These are phyloP conservation scores for Saccharomycopsis sp. DNA, from an alignment of 805 yeast genomes.

Conservation along the genomic window DNA sequence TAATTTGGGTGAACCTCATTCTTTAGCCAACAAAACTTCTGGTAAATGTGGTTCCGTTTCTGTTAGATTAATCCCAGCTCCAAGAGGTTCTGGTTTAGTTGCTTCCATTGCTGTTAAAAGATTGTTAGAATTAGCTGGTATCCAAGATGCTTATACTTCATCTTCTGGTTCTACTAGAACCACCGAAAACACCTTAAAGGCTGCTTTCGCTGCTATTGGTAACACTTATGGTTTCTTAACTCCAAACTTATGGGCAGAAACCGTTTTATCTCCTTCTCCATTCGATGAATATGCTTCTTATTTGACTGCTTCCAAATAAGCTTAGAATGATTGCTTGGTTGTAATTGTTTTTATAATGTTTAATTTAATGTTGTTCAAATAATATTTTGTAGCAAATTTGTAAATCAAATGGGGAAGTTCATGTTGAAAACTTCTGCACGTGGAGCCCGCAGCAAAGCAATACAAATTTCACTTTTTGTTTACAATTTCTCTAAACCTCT, in stretches of 20 bases:
- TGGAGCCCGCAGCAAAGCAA: no score
- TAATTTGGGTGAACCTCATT: conserved; percentile 99
- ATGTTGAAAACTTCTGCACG: no score
- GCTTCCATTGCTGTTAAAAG: conserved; percentile 99
- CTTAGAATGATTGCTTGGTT: no score
- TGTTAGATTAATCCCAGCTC: conserved; percentile 99
- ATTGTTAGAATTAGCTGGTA: conserved; percentile 98
- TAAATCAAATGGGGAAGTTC: no score
- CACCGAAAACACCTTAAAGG: conserved; percentile 99
- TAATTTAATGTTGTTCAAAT: no score
- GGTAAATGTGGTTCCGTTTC: conserved; percentile 99
- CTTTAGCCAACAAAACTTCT: conserved; percentile 94
- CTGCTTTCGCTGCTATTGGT: conserved; percentile 98
- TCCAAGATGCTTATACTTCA: conserved; percentile 98
- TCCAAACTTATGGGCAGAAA: conserved; percentile 95
- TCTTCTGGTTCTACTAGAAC: conserved; percentile 99
- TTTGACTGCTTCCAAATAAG: no score
- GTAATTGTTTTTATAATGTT: no score
- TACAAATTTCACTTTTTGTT: no score
- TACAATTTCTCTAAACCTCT: no score
- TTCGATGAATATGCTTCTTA: conserved; percentile 81
- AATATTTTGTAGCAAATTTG: no score
- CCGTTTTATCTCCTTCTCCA: conserved; percentile 82
- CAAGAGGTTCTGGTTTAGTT: conserved; percentile 99
- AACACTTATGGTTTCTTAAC: conserved; percentile 99